Conservation (phyloP, 768 basidiomycete genomes). For the Rhodotorula paludigena region DNA sequence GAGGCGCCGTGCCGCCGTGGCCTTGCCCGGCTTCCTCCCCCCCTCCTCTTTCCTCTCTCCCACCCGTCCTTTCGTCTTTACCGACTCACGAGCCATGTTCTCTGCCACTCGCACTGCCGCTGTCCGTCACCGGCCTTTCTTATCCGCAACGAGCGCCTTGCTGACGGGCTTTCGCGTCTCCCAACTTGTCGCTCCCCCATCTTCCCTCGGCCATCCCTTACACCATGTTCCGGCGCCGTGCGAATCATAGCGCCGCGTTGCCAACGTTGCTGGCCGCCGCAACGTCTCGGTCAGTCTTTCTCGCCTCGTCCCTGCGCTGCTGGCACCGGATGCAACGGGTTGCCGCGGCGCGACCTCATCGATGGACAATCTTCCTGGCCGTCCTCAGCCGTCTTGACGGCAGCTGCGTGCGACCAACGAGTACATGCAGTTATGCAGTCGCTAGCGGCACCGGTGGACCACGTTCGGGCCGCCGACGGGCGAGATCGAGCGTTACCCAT, state of each 20-base stretch:
- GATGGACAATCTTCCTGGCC: too few species aligned
- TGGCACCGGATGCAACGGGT: not conserved
- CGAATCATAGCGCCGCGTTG: slow-evolving; percentile 2
- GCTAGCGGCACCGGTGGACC: too few species aligned
- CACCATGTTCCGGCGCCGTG: not conserved
- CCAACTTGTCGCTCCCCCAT: not conserved
- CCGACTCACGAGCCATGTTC: not conserved
- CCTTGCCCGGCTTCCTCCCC: too few species aligned
- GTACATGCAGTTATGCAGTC: too few species aligned
- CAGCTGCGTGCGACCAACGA: too few species aligned
- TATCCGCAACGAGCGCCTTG: too few species aligned
- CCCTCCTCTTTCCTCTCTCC: not conserved
- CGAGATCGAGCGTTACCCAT: too few species aligned
- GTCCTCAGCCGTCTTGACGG: too few species aligned
- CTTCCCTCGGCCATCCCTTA: not conserved
- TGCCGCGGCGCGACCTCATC: not conserved
- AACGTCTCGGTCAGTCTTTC: slow-evolving; percentile 13
- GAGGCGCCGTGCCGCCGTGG: too few species aligned
- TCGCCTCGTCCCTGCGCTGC: not conserved
- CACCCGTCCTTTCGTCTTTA: not conserved
- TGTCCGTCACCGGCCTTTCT: not conserved
- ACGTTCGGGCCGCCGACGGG: too few species aligned
- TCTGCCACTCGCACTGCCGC: slow-evolving; percentile 6
- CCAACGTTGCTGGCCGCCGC: slow-evolving; percentile 15
- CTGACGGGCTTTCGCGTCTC: not conserved